phyloP scores from a whole-genome alignment of 2,329 filamentous ascomycete genomes.

The Ophiocordyceps camponoti-leonardi region DNA sequence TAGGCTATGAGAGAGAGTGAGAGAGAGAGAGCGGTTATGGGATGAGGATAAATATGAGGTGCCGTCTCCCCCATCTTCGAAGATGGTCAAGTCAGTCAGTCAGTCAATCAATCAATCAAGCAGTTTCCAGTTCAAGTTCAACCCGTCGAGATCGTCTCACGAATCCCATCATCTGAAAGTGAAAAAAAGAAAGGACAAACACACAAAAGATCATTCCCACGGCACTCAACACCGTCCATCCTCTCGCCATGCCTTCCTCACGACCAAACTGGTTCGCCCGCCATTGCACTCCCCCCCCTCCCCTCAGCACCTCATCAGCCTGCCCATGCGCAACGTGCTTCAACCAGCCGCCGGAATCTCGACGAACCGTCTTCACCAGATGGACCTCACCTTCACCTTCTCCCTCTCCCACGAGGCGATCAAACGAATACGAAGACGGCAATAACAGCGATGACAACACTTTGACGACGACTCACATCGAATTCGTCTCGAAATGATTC shows the following conservation, averaged over 20 bases:
- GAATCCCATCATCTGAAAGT: no score
- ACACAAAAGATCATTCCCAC: no score
- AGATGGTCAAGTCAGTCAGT: no score
- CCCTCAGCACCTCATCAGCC: slow-evolving; percentile 14
- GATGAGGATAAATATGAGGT: neutral
- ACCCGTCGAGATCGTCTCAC: no score
- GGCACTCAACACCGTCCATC: no score
- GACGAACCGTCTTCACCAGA: neutral
- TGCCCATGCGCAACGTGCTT: slow-evolving; percentile 16
- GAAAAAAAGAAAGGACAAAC: no score
- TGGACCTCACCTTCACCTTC: neutral
- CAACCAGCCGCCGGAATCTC: slow-evolving; percentile 2
- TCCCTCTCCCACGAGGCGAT: no score
- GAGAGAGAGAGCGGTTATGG: neutral
- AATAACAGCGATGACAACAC: neutral
- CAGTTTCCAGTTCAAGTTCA: no score
- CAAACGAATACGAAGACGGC: neutral
- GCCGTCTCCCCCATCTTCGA: no score
- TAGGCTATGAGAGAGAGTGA: neutral
- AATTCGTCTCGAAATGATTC: neutral
- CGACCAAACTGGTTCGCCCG: slow-evolving; percentile 20
- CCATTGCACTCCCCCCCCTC: slow-evolving; percentile 21
- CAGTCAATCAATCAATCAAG: no score
- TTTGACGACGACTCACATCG: neutral
- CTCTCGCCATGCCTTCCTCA: slow-evolving; percentile 12